These are phyloP conservation scores for Candida mesenterica DNA, from an alignment of 1,139 yeast species.

Conservation along the genomic window DNA sequence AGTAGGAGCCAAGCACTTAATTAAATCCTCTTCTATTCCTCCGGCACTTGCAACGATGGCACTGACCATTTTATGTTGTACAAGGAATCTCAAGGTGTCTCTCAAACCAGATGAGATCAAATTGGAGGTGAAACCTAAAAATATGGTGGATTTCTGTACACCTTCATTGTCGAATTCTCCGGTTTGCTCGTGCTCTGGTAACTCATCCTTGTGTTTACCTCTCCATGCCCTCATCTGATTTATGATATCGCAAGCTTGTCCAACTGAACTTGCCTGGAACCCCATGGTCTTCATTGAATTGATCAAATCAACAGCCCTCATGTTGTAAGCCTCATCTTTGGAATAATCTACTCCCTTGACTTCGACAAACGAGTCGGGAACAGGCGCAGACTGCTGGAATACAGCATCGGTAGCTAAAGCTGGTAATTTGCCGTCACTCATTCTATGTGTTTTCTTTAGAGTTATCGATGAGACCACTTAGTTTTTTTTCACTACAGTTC, in stretches of 20 bases:
- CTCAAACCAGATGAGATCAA: slow-evolving; percentile 92
- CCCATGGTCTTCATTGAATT: slow-evolving; percentile 92
- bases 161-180: slow-evolving; percentile 82
- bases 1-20: slow-evolving; percentile 94
- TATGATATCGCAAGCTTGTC: slow-evolving; percentile 86
- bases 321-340: slow-evolving; percentile 60
- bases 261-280: slow-evolving; percentile 89
- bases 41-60: slow-evolving; percentile 97
- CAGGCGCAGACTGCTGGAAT: slow-evolving; percentile 79
- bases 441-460: background rate
- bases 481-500: background rate
- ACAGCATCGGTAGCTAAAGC: slow-evolving; percentile 83
- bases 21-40: slow-evolving; percentile 95
- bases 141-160: slow-evolving; percentile 81
- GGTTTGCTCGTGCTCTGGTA: slow-evolving; percentile 66
- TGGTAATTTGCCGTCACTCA: slow-evolving; percentile 33
- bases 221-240: slow-evolving; percentile 91
- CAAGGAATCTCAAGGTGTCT: slow-evolving; percentile 84
- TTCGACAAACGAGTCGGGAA: slow-evolving; percentile 72
- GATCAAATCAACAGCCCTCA: slow-evolving; percentile 76
- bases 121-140: slow-evolving; percentile 96
- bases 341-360: slow-evolving; percentile 91
- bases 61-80: slow-evolving; percentile 89
- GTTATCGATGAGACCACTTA: background rate
- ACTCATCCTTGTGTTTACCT: slow-evolving; percentile 65